These are phyloP conservation scores for Trametes cingulata DNA, from an alignment of 768 basidiomycete genomes.

Conservation along the genomic window DNA sequence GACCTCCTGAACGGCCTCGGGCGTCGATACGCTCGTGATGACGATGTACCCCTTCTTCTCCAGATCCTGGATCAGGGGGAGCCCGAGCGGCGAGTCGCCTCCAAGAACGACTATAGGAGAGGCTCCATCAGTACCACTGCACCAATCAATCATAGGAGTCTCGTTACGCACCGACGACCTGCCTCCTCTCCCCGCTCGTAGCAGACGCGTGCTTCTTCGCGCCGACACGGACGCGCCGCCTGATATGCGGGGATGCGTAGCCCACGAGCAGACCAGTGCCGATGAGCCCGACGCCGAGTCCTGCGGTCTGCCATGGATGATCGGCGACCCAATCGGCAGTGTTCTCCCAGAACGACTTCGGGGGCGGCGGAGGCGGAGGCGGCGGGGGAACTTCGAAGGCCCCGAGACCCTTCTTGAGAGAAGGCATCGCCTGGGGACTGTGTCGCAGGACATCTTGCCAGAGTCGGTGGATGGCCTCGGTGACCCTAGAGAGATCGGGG, in stretches of 20 bases:
- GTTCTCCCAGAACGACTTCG: conserved; percentile 45
- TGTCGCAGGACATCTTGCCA: conserved; percentile 83
- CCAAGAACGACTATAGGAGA: conserved; percentile 68
- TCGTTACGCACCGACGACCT: conserved; percentile 44
- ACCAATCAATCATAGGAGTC: conserved; percentile 7
- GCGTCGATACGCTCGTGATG: conserved; percentile 72
- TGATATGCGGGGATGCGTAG: conserved; percentile 40
- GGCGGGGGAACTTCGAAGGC: conserved; percentile 75
- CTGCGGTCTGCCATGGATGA: conserved; percentile 63
- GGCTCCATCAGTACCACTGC: conserved; percentile 4
- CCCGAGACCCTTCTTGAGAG: conserved; percentile 65
- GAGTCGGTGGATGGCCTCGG: conserved; percentile 64
- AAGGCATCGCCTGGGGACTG: conserved; percentile 55
- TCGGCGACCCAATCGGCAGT: conserved; percentile 53
- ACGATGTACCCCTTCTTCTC: conserved; percentile 83
- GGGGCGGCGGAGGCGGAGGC: conserved; percentile 53
- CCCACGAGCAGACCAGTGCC: conserved; percentile 64
- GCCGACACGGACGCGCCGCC: conserved; percentile 25
- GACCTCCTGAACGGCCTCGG: conserved; percentile 62
- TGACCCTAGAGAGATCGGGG: conserved; percentile 61
- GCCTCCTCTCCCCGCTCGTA: conserved; percentile 40
- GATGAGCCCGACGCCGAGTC: conserved; percentile 55
- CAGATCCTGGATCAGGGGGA: conserved; percentile 71
- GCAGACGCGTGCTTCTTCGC: conserved; percentile 28
- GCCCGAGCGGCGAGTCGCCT: conserved; percentile 70